These are phyloP conservation scores for Cenococcum geophilum DNA, from an alignment of 495 filamentous ascomycete genomes.

Conservation along the genomic window DNA sequence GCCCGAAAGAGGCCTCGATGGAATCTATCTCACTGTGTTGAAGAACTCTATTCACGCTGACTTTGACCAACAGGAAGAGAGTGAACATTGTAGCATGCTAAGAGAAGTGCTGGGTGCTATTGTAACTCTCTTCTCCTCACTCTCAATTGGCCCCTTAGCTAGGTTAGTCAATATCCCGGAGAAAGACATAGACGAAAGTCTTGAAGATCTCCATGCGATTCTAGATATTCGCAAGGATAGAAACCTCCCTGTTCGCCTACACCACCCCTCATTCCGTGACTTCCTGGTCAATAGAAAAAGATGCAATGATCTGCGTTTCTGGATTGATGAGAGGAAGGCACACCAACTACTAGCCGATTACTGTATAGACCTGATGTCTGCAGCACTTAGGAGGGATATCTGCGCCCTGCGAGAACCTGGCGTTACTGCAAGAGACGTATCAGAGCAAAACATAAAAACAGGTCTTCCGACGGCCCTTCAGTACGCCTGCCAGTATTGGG, in stretches of 20 bases:
- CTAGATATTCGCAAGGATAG: slow-evolving; percentile 34
- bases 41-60: slow-evolving; percentile 8
- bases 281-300: slow-evolving; percentile 37
- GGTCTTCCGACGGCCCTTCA: background rate
- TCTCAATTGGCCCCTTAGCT: background rate
- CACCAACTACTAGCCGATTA: slow-evolving; percentile 32
- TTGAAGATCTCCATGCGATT: slow-evolving; percentile 31
- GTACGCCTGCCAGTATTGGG: slow-evolving; percentile 33
- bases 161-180: background rate
- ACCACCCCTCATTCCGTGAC: slow-evolving; percentile 49
- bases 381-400: slow-evolving; percentile 36
- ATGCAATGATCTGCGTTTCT: slow-evolving; percentile 34
- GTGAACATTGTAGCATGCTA: background rate
- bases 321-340: slow-evolving; percentile 37
- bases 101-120: background rate
- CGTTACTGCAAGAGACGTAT: background rate
- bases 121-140: background rate
- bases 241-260: slow-evolving; percentile 33
- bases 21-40: slow-evolving; percentile 23
- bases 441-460: background rate
- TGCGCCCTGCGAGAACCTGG: slow-evolving; percentile 34
- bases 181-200: background rate
- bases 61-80: slow-evolving; percentile 7
- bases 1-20: slow-evolving; percentile 12
- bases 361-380: slow-evolving; percentile 36